Conservation (phyloP, 2,329 filamentous ascomycete genomes). For the Colletotrichum lini region DNA sequence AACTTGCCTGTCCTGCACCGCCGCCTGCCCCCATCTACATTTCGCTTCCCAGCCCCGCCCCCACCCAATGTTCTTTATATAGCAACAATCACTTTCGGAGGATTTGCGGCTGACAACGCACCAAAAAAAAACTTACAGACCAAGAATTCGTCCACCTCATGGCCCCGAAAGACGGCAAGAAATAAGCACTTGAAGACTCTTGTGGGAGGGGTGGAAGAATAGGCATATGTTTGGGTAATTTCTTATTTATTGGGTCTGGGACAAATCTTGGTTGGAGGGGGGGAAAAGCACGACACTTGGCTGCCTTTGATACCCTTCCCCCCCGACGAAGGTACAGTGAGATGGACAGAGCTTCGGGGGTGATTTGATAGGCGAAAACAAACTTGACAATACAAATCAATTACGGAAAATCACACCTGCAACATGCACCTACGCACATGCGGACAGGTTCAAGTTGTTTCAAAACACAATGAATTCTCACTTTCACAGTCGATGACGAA, state of each 20-base stretch:
- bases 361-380: constrained; percentile 10
- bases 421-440: background rate
- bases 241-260: constrained; percentile 1
- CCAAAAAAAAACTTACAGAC: constrained; percentile 25
- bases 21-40: constrained; percentile 15
- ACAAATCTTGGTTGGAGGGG: constrained; percentile 9
- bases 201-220: background rate
- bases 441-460: background rate
- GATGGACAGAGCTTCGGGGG: background rate
- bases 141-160: constrained; percentile 44
- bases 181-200: constrained; percentile 1
- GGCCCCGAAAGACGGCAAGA: constrained; percentile 41
- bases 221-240: constrained; percentile 4
- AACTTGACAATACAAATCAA: constrained; percentile 15
- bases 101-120: constrained; percentile 31
- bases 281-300: constrained; percentile 31
- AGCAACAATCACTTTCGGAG: constrained; percentile 14
- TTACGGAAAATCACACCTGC: constrained; percentile 15
- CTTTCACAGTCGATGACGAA: background rate
- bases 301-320: constrained; percentile 41
- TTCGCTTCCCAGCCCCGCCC: constrained; percentile 29
- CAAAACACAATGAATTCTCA: background rate
- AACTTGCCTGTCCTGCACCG: constrained; percentile 2
- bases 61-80: constrained; percentile 28
- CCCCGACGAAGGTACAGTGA: constrained; percentile 30